Conservation (phyloP, 1,139 yeast genomes). For the Meyerozyma athensensis region DNA sequence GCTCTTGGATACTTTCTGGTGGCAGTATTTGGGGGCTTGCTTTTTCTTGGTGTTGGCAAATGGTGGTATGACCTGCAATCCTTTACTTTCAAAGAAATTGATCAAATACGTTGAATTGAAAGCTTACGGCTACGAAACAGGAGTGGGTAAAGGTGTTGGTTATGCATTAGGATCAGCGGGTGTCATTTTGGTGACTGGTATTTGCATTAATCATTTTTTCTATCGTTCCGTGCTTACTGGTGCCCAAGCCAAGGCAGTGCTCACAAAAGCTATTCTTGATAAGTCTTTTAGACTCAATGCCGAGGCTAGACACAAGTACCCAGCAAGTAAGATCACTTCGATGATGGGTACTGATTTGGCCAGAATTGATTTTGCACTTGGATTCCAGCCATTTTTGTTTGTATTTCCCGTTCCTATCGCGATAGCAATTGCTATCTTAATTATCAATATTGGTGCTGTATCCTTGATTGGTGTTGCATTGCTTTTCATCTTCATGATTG, state of each 20-base stretch:
- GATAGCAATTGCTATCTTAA: constrained; percentile 58
- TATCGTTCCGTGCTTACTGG: constrained; percentile 50
- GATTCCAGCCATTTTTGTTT: constrained; percentile 63
- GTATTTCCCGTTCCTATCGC: constrained; percentile 59
- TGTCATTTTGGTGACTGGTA: constrained; percentile 29
- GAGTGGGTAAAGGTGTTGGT: constrained; percentile 52
- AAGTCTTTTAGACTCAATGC: constrained; percentile 29
- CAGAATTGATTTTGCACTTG: constrained; percentile 71
- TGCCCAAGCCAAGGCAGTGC: constrained; percentile 30
- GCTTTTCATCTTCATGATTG: constrained; percentile 30
- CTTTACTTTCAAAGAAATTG: constrained; percentile 47
- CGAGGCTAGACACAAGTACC: constrained; percentile 23
- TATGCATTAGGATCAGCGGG: constrained; percentile 36
- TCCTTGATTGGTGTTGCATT: constrained; percentile 61
- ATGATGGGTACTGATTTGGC: constrained; percentile 76
- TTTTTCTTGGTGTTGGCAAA: constrained; percentile 17
- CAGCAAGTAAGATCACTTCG: constrained; percentile 35
- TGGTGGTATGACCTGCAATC: constrained; percentile 20
- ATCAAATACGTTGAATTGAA: constrained; percentile 43
- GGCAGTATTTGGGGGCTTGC: constrained; percentile 41
- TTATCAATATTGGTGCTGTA: constrained; percentile 68
- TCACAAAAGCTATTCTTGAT: constrained; percentile 29
- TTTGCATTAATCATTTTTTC: constrained; percentile 60
- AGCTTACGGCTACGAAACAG: constrained; percentile 20
- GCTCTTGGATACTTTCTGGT: constrained; percentile 52